Percentiles rank a stretch among this genome's conserved stretches.
Evolutionary conservation across 2,329 filamentous ascomycete species (phyloP).

Genomic region (Fusarium virguliforme): DNA sequence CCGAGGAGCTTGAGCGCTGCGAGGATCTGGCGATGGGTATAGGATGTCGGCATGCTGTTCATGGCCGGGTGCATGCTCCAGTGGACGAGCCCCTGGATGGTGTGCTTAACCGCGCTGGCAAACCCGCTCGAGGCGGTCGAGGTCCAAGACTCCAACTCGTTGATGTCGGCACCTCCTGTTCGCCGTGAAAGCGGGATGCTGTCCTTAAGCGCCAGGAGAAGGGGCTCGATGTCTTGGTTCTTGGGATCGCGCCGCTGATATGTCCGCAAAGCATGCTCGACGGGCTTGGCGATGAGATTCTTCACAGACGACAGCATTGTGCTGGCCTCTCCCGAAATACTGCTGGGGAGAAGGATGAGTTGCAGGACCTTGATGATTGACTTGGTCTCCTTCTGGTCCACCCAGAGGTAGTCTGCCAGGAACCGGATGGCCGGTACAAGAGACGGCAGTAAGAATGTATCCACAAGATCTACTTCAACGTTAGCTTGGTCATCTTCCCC

Average conservation of each 20-base stretch:
- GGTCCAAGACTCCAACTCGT: slow-evolving; percentile 80
- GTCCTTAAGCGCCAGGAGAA: slow-evolving; percentile 76
- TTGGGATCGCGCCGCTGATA: slow-evolving; percentile 78
- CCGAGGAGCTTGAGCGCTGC: slow-evolving; percentile 74
- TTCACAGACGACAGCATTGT: slow-evolving; percentile 81
- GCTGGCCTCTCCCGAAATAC: slow-evolving; percentile 80
- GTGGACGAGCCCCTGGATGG: slow-evolving; percentile 74
- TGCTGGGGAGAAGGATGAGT: slow-evolving; percentile 78
- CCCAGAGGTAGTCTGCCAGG: slow-evolving; percentile 79
- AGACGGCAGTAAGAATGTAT: slow-evolving; percentile 85
- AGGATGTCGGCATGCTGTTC: slow-evolving; percentile 73
- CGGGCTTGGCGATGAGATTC: slow-evolving; percentile 78
- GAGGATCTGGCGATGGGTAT: slow-evolving; percentile 81
- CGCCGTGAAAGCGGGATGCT: slow-evolving; percentile 73
- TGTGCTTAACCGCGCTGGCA: slow-evolving; percentile 70
- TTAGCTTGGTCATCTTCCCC: slow-evolving; percentile 25
- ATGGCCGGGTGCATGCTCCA: slow-evolving; percentile 75
- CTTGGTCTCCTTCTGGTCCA: slow-evolving; percentile 76
- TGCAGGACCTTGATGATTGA: slow-evolving; percentile 81
- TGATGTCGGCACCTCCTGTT: slow-evolving; percentile 73
- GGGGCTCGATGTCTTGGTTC: slow-evolving; percentile 78
- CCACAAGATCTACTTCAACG: slow-evolving; percentile 74
- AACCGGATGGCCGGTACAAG: slow-evolving; percentile 82
- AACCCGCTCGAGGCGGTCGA: slow-evolving; percentile 71
- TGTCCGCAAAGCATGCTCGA: slow-evolving; percentile 77